Percentiles rank a stretch among this genome's conserved stretches.
phyloP scores from a whole-genome alignment of 495 filamentous ascomycete species.

The Ramalina intermedia region DNA sequence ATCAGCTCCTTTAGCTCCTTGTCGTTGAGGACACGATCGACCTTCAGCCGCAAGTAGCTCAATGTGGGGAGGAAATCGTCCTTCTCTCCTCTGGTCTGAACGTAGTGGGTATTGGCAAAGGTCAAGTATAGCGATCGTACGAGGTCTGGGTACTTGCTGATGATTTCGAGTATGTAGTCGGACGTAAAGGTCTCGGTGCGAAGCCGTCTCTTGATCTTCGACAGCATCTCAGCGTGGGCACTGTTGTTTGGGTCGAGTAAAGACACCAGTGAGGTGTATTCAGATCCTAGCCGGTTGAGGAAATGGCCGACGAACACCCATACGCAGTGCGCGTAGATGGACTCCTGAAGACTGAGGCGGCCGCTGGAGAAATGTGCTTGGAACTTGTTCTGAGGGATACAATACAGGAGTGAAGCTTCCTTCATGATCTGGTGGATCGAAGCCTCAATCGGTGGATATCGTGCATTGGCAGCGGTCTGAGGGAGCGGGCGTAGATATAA shows the following conservation, averaged over 20 bases:
- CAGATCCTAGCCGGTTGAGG: slow-evolving; percentile 82
- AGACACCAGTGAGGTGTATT: slow-evolving; percentile 77
- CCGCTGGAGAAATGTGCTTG: slow-evolving; percentile 81
- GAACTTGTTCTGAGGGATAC: slow-evolving; percentile 92
- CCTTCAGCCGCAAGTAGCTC: slow-evolving; percentile 56
- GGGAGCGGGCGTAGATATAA: slow-evolving; percentile 69
- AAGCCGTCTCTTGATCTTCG: slow-evolving; percentile 89
- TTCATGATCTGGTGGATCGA: slow-evolving; percentile 99
- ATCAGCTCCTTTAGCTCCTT: slow-evolving; percentile 66
- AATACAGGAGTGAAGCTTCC: slow-evolving; percentile 92
- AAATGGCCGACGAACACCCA: slow-evolving; percentile 98
- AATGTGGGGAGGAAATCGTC: slow-evolving; percentile 73
- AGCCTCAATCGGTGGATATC: slow-evolving; percentile 68
- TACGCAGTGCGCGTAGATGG: slow-evolving; percentile 90
- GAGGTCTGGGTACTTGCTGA: slow-evolving; percentile 76
- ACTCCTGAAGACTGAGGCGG: slow-evolving; percentile 83
- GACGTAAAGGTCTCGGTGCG: slow-evolving; percentile 94
- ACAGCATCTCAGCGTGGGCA: slow-evolving; percentile 75
- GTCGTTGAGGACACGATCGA: slow-evolving; percentile 66
- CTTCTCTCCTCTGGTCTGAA: slow-evolving; percentile 60
- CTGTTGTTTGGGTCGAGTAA: slow-evolving; percentile 68
- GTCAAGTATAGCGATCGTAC: slow-evolving; percentile 79
- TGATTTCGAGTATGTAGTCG: slow-evolving; percentile 95
- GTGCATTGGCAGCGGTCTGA: slow-evolving; percentile 32
- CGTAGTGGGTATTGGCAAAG: slow-evolving; percentile 84